These are phyloP conservation scores for Naganishia cerealis DNA, from an alignment of 1,284 basidiomycete species.

Conservation along the genomic window DNA sequence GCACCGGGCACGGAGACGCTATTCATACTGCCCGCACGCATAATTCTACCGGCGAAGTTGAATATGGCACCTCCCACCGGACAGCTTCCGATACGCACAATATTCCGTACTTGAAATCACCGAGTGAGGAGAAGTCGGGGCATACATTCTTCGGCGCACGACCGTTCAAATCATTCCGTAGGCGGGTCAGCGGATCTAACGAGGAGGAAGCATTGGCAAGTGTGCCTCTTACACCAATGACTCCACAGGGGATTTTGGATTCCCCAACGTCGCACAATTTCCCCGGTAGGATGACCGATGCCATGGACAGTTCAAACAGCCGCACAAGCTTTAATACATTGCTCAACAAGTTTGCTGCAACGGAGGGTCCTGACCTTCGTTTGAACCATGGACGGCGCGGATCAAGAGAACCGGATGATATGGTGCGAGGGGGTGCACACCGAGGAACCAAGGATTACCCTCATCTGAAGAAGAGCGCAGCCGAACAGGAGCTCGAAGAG, in stretches of 20 bases:
- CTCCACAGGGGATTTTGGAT: conserved; percentile 14
- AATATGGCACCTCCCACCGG: conserved; percentile 12
- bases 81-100: conserved; percentile 8
- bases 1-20: conserved; percentile 39
- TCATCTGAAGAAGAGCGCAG: conserved; percentile 36
- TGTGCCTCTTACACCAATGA: conserved; percentile 20
- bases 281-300: background rate
- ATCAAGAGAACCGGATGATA: conserved; percentile 35
- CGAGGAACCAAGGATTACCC: conserved; percentile 45
- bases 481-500: conserved; percentile 42
- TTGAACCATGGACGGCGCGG: conserved; percentile 37
- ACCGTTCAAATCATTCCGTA: conserved; percentile 31
- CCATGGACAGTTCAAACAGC: conserved; percentile 12
- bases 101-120: conserved; percentile 9
- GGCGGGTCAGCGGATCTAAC: background rate
- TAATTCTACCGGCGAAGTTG: conserved; percentile 9
- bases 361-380: conserved; percentile 36
- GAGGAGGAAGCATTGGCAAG: conserved; percentile 6
- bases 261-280: background rate
- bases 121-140: conserved; percentile 14
- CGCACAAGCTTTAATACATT: conserved; percentile 30
- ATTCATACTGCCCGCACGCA: conserved; percentile 42
- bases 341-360: conserved; percentile 22
- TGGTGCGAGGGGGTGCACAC: conserved; percentile 38
- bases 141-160: conserved; percentile 19